phyloP scores from a whole-genome alignment of 208 protist species.

The Trypanosoma brucei region DNA sequence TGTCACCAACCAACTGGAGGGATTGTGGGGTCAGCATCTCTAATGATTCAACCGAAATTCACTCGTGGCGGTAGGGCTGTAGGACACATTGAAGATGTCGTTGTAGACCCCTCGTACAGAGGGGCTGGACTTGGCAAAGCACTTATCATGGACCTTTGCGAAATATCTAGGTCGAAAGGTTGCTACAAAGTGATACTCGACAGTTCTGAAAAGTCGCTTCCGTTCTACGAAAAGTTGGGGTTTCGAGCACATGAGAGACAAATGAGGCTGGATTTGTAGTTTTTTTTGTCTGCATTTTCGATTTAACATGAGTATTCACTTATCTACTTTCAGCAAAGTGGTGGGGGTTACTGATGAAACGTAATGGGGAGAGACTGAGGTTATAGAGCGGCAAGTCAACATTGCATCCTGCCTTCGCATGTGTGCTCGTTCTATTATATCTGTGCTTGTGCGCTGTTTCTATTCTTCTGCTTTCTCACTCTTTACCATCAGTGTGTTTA shows the following conservation, averaged over 20 bases:
- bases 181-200: slow-evolving; percentile 90
- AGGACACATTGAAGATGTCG: slow-evolving; percentile 86
- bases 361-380: too few relatives aligned
- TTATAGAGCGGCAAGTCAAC: too few relatives aligned
- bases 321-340: background rate
- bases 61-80: slow-evolving; percentile 57
- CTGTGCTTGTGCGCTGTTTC: background rate
- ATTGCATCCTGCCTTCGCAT: too few relatives aligned
- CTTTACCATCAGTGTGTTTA: background rate
- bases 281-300: slow-evolving; percentile 1
- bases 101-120: slow-evolving; percentile 49
- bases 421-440: too few relatives aligned
- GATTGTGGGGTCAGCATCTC: slow-evolving; percentile 64
- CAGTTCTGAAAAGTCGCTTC: slow-evolving; percentile 37
- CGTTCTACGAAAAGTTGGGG: slow-evolving; percentile 67
- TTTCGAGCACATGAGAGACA: slow-evolving; percentile 58
- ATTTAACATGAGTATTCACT: background rate
- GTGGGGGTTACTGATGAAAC: background rate
- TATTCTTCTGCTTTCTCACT: background rate
- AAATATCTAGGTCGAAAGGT: slow-evolving; percentile 30
- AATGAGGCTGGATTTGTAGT: slow-evolving; percentile 63
- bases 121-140: slow-evolving; percentile 50
- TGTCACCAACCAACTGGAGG: slow-evolving; percentile 23
- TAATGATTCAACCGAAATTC: slow-evolving; percentile 83
- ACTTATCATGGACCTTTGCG: slow-evolving; percentile 43